These are phyloP conservation scores for Metarhizium humberi DNA, from an alignment of 2,329 filamentous ascomycete species.

Conservation along the genomic window DNA sequence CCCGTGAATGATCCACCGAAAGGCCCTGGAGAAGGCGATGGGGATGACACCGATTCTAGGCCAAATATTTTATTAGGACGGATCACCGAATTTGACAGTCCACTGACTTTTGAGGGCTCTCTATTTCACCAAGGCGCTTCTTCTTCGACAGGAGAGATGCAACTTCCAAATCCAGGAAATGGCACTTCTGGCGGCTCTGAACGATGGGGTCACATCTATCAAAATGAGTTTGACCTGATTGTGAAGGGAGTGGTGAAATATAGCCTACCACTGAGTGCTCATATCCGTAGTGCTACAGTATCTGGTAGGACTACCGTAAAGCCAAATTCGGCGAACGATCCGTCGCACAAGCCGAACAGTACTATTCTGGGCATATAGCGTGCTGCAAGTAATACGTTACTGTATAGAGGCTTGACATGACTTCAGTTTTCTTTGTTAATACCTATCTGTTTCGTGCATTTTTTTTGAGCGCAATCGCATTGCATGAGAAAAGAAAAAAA, in stretches of 20 bases:
- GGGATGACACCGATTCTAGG: conserved; percentile 47
- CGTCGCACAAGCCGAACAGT: conserved; percentile 65
- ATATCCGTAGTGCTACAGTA: conserved; percentile 49
- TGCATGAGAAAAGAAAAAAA: conserved; percentile 18
- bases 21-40: conserved; percentile 33
- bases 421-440: background rate
- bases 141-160: conserved; percentile 72
- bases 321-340: conserved; percentile 52
- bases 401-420: background rate
- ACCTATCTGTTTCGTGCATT: conserved; percentile 11
- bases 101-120: conserved; percentile 80
- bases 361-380: conserved; percentile 33
- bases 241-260: conserved; percentile 88
- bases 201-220: conserved; percentile 82
- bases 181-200: conserved; percentile 76
- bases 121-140: conserved; percentile 69
- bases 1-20: conserved; percentile 28
- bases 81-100: conserved; percentile 78
- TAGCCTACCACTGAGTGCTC: conserved; percentile 51
- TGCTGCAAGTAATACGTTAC: background rate
- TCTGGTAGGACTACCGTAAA: conserved; percentile 51
- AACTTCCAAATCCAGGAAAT: conserved; percentile 76
- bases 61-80: conserved; percentile 90
- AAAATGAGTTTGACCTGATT: conserved; percentile 89
- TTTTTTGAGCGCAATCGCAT: conserved; percentile 26